Conservation (phyloP, 208 protist genomes). For the Tritrichomonas musculus region DNA sequence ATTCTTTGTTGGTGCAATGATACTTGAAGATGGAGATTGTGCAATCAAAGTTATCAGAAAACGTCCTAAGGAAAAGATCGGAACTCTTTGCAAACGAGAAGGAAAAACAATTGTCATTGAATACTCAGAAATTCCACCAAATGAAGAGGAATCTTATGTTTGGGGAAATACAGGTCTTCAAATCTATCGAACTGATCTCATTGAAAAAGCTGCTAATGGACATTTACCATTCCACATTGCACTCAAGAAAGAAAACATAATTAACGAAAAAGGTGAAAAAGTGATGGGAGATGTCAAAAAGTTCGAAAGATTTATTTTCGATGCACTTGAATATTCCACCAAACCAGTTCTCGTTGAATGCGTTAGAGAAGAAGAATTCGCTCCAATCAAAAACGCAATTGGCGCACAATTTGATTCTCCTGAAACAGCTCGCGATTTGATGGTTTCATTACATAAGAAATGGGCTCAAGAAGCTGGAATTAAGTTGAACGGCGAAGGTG, state of each 20-base stretch:
- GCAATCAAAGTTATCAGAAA: neutral
- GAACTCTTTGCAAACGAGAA: neutral
- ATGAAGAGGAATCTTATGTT: neutral
- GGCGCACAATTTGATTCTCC: conserved; percentile 66
- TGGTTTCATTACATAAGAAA: neutral
- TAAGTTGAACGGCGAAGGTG: neutral
- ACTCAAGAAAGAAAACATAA: neutral
- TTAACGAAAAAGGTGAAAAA: neutral
- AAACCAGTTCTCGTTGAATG: conserved; percentile 71
- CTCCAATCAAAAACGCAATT: conserved; percentile 86
- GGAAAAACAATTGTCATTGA: neutral
- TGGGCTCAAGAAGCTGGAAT: neutral
- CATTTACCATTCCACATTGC: neutral
- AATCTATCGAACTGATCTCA: neutral
- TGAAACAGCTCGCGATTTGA: conserved; percentile 56
- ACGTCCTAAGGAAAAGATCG: neutral
- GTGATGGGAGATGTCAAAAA: conserved; percentile 67
- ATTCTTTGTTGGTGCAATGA: neutral
- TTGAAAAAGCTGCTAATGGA: neutral
- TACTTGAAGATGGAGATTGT: neutral
- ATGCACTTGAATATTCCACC: conserved; percentile 68
- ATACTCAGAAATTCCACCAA: neutral
- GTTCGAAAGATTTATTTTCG: conserved; percentile 93
- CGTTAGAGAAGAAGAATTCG: conserved; percentile 75
- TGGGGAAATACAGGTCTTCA: neutral